Evolutionary conservation across 768 basidiomycete species (phyloP), one percentile per base, ranked within the genome.

Genomic region (Kwoniella europaea): DNA sequence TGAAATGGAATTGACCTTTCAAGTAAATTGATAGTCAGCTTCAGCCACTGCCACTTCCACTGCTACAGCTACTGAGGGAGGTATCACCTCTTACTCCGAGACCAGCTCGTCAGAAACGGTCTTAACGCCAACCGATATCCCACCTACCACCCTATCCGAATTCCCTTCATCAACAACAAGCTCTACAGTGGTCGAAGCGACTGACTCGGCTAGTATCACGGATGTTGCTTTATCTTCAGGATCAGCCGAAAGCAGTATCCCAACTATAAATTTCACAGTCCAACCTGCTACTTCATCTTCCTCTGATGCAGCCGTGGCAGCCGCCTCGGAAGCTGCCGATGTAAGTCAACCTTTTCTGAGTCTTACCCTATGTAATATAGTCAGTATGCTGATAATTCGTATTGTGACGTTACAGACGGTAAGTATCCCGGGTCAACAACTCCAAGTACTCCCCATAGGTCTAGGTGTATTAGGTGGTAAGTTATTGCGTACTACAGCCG

Each of bases 381-480:
- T 16, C 35, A 5, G 60, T 42, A 10, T 35, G 60, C 16, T 24
- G 20, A 35, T 44, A 20, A 54, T 27, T 1, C 12, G 27, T 35
- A 35, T 42, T 68, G 59, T 54, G 43, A 63, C 41, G 10, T 44
- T 29, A 12, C 35, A 70, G 69, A 57, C 73, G 6, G 53, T 54
- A 50, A 54, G 24, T 35, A 73, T 70, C 41, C 79, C 79, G 1
- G 79, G 79, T 15, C 71, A 63, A 52, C 55, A 73, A 24, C 50
- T 81, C 4, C 58, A 74, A 59, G 78, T 81, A 13, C 72, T 79
- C 10, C 78, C 79, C 1, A 81, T 81, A 44, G 79, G 79, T n/a
- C 67, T 81, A 5, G 79, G 79, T 41, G 62, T 81, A 9, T 74
- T 81, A 42, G 79, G 75, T n/a, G 79, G 79, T 65, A 44, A 68